These are phyloP conservation scores for Arthrobotrys sinensis DNA, from an alignment of 2,329 filamentous ascomycete species.

Conservation along the genomic window DNA sequence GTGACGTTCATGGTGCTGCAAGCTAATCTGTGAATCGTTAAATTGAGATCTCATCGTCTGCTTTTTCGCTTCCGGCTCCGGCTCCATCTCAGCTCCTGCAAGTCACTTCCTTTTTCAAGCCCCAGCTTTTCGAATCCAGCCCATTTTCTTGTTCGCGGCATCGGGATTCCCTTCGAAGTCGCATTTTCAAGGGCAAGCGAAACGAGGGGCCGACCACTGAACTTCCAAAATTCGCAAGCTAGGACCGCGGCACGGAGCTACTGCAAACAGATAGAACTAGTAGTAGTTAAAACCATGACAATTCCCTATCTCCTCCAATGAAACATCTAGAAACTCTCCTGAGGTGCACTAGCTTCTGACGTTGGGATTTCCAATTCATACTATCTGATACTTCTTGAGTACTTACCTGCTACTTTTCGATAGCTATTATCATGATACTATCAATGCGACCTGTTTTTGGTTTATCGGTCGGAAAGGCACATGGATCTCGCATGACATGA, in stretches of 20 bases:
- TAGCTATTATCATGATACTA: background rate
- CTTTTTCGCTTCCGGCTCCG: background rate
- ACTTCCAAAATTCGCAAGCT: too few species aligned
- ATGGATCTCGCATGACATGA: background rate
- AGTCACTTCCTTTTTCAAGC: conserved; percentile 14
- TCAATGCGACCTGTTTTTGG: background rate
- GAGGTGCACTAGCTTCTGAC: conserved; percentile 36
- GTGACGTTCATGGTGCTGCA: conserved; percentile 11
- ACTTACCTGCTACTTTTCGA: too few species aligned
- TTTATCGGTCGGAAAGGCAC: background rate
- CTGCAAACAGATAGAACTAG: background rate
- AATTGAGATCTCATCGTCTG: background rate
- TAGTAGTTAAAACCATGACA: background rate
- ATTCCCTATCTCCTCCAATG: conserved; percentile 28
- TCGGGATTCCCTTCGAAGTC: conserved; percentile 21
- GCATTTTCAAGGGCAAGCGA: conserved; percentile 20
- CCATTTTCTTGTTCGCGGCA: conserved; percentile 17
- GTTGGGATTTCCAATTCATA: background rate
- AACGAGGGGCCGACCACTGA: background rate
- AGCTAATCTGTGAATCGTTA: conserved; percentile 9
- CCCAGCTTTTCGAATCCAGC: background rate
- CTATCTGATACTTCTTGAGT: too few species aligned
- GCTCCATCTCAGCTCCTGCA: background rate
- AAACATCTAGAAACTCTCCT: conserved; percentile 48
- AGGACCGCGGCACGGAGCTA: background rate